A percentile compares a stretch with the other conserved stretches of the same genome.
Conservation (phyloP, 2,329 filamentous ascomycete species). For the Tolypocladium sp. region DNA sequence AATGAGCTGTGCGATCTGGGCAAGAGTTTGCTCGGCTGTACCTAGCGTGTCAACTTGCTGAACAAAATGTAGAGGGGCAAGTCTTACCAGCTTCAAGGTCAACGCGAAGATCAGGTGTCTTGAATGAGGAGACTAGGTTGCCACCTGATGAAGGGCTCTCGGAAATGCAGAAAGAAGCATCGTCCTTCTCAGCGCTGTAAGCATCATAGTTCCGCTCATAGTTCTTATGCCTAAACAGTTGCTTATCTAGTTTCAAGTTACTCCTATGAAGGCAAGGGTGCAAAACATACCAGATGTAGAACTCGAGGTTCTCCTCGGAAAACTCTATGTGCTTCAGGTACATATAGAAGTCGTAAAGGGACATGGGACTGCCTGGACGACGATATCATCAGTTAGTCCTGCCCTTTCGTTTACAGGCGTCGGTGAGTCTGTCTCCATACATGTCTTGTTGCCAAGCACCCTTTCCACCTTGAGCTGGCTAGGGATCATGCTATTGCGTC, state of each 20-base stretch:
- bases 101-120: neutral
- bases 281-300: constrained; percentile 34
- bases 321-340: constrained; percentile 40
- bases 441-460: constrained; percentile 38
- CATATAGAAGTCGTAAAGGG: constrained; percentile 41
- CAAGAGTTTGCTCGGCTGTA: neutral
- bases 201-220: constrained; percentile 21
- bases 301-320: constrained; percentile 39
- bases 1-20: neutral
- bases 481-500: constrained; percentile 11
- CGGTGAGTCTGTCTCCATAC: constrained; percentile 10
- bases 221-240: constrained; percentile 29
- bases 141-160: too few relatives aligned
- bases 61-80: neutral
- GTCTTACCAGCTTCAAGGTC: neutral
- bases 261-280: neutral
- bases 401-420: too few relatives aligned
- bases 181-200: neutral
- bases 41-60: neutral
- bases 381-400: neutral
- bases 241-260: neutral
- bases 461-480: constrained; percentile 28
- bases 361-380: constrained; percentile 34
- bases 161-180: neutral
- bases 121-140: neutral